Evolutionary conservation across 352 stramenopile species (phyloP).

Genomic region (Phytophthora parvispora): DNA sequence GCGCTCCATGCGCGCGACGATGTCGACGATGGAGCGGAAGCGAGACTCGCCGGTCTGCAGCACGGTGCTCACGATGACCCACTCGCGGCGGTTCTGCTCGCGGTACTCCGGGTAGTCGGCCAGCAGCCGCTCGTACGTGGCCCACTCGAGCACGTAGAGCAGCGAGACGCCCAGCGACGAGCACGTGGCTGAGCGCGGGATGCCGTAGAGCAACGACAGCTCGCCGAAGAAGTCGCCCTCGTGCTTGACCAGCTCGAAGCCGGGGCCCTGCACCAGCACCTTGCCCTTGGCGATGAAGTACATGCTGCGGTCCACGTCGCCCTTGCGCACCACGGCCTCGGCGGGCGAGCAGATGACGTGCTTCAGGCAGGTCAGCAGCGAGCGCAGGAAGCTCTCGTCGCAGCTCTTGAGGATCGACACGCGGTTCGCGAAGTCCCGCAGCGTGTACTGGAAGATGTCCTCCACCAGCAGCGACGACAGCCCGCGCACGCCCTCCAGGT

Average conservation of each 20-base stretch:
- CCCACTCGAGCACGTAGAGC: constrained; percentile 85
- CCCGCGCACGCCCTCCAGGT: constrained; percentile 62
- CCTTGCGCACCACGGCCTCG: constrained; percentile 71
- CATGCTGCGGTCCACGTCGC: constrained; percentile 78
- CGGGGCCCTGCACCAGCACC: constrained; percentile 65
- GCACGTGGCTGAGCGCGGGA: constrained; percentile 80
- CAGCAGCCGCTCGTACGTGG: constrained; percentile 76
- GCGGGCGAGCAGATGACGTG: constrained; percentile 74
- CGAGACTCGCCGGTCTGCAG: constrained; percentile 66
- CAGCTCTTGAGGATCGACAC: constrained; percentile 77
- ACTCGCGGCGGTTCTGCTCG: constrained; percentile 77
- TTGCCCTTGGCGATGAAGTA: constrained; percentile 80
- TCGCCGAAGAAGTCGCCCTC: constrained; percentile 86
- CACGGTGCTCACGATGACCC: constrained; percentile 79
- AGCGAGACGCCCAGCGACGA: constrained; percentile 71
- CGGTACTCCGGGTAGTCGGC: constrained; percentile 82
- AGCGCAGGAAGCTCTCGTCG: constrained; percentile 75
- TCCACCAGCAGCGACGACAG: constrained; percentile 72
- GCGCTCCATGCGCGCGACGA: constrained; percentile 75
- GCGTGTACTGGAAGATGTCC: constrained; percentile 78
- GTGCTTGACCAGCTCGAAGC: constrained; percentile 81
- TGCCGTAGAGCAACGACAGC: constrained; percentile 76
- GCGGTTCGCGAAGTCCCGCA: constrained; percentile 62
- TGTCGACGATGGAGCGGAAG: constrained; percentile 76
- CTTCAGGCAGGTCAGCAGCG: constrained; percentile 68